Conservation (phyloP, 441 rosid genomes). For the Pelargonium australe region DNA sequence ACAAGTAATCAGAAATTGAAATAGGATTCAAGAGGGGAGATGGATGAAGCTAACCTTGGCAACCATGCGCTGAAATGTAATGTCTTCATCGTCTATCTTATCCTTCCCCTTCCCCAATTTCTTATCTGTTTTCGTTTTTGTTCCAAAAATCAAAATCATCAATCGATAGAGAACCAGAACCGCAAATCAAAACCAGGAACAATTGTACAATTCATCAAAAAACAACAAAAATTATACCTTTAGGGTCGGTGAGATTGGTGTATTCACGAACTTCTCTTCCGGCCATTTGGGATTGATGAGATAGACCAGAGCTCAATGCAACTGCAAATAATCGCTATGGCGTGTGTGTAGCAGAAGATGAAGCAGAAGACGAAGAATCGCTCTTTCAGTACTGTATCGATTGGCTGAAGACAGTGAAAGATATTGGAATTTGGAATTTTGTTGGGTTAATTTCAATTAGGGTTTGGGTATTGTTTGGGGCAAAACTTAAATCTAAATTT, state of each 20-base stretch:
- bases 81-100: slow-evolving; percentile 85
- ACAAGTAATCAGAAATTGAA: not conserved
- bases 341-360: too few relatives aligned
- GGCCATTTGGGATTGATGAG: slow-evolving; percentile 31
- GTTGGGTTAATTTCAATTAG: too few relatives aligned
- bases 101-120: slow-evolving; percentile 83
- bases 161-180: not conserved
- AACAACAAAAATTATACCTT: slow-evolving; percentile 33
- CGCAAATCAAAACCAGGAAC: too few relatives aligned
- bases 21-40: slow-evolving; percentile 21
- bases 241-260: slow-evolving; percentile 87
- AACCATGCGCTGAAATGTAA: slow-evolving; percentile 97
- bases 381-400: too few relatives aligned
- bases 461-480: too few relatives aligned
- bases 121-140: slow-evolving; percentile 40
- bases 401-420: too few relatives aligned
- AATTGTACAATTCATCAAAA: not conserved
- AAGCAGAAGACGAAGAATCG: too few relatives aligned
- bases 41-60: slow-evolving; percentile 86
- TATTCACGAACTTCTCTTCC: slow-evolving; percentile 86
- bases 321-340: too few relatives aligned
- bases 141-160: not conserved
- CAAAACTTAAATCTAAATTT: too few relatives aligned
- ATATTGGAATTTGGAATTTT: too few relatives aligned
- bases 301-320: too few relatives aligned